Evolutionary conservation across 2,329 filamentous ascomycete genomes (phyloP).

Genomic region (Sclerotinia subarctica): DNA sequence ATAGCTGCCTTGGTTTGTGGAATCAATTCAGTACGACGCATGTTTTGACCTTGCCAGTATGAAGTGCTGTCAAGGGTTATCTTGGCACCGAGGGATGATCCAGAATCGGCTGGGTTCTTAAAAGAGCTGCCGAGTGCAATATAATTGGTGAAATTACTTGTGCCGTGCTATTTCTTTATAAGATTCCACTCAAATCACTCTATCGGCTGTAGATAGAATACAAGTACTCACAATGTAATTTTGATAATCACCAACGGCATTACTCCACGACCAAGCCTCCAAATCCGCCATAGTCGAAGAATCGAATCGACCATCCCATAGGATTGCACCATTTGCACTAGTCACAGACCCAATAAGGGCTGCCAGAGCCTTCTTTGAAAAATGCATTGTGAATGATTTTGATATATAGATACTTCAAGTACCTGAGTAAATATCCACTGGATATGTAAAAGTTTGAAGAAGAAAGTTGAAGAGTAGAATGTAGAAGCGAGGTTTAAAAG

Average conservation of each 20-base stretch:
- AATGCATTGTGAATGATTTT: constrained; percentile 27
- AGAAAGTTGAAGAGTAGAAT: constrained; percentile 4
- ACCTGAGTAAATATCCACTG: constrained; percentile 2
- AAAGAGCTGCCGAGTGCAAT: constrained; percentile 47
- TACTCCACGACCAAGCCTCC: constrained; percentile 63
- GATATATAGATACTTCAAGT: constrained; percentile 15
- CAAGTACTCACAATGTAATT: constrained; percentile 58
- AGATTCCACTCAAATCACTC: background rate
- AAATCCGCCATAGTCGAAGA: constrained; percentile 54
- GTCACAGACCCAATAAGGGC: constrained; percentile 30
- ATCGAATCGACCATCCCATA: constrained; percentile 68
- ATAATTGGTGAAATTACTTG: constrained; percentile 40
- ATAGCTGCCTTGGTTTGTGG: constrained; percentile 65
- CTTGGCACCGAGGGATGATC: constrained; percentile 62
- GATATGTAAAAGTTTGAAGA: constrained; percentile 5
- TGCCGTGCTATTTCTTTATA: constrained; percentile 50
- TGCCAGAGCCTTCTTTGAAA: constrained; percentile 28
- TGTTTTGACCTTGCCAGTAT: constrained; percentile 69
- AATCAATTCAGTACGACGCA: constrained; percentile 72
- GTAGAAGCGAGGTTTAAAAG: constrained; percentile 12
- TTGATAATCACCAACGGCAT: constrained; percentile 67
- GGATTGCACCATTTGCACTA: constrained; percentile 47
- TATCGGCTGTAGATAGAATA: background rate
- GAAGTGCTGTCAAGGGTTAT: constrained; percentile 62
- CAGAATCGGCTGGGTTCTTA: constrained; percentile 54